Percentiles rank a stretch among this genome's conserved stretches.
Evolutionary conservation across 1,284 basidiomycete species (phyloP).

Genomic region (Meira nashicola): DNA sequence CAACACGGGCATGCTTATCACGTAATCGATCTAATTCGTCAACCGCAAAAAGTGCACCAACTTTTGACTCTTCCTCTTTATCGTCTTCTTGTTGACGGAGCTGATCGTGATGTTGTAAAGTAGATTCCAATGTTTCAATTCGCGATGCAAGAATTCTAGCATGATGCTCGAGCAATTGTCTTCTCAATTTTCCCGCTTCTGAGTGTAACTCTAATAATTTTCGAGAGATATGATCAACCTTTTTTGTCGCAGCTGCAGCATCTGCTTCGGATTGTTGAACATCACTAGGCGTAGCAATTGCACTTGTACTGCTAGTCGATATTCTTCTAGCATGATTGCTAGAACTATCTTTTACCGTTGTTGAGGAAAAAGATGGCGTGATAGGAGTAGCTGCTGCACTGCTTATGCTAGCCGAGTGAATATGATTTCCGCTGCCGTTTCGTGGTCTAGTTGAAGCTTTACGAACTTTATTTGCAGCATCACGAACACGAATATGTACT

Average conservation of each 20-base stretch:
- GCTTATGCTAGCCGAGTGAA: not conserved
- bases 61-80: conserved; percentile 19
- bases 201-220: conserved; percentile 31
- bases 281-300: conserved; percentile 14
- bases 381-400: not conserved
- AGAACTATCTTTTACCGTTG: not conserved
- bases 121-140: conserved; percentile 26
- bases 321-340: not conserved
- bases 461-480: conserved; percentile 39
- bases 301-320: conserved; percentile 13
- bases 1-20: conserved; percentile 18
- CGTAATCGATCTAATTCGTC: conserved; percentile 17
- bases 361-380: conserved; percentile 20
- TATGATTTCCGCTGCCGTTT: not conserved
- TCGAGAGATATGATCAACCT: conserved; percentile 32
- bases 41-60: conserved; percentile 12
- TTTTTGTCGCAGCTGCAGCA: conserved; percentile 23
- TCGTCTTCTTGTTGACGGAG: conserved; percentile 21
- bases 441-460: conserved; percentile 23
- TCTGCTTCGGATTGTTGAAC: conserved; percentile 30
- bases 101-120: conserved; percentile 7
- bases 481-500: conserved; percentile 36
- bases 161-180: conserved; percentile 37
- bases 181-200: conserved; percentile 21
- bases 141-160: conserved; percentile 32